Percentiles rank a stretch among this genome's conserved stretches.
Conservation (phyloP, 305 asterid species). For the Plantago rigida region DNA sequence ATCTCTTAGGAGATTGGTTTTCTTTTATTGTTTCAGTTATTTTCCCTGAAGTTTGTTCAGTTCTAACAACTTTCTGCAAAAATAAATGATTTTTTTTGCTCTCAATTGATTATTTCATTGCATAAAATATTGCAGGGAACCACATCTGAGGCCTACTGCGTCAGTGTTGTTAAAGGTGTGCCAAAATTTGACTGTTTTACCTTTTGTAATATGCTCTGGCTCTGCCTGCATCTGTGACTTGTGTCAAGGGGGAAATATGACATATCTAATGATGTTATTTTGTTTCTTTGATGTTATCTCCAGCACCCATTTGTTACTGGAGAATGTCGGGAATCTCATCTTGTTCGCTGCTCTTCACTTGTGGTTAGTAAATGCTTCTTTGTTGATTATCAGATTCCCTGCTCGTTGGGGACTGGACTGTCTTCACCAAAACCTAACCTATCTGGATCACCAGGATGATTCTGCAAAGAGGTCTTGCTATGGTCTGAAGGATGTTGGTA, state of each 20-base stretch:
- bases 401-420: conserved; percentile 4
- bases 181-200: conserved; percentile 8
- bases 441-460: conserved; percentile 37
- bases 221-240: neutral
- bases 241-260: too few species aligned
- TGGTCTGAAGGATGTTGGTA: conserved; percentile 55
- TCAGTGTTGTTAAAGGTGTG: conserved; percentile 52
- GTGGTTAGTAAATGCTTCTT: conserved; percentile 43
- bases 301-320: conserved; percentile 97
- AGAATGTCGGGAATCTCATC: conserved; percentile 29
- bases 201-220: neutral
- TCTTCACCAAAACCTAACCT: conserved; percentile 11
- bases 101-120: neutral
- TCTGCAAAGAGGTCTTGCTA: conserved; percentile 45
- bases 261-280: neutral
- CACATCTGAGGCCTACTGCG: conserved; percentile 44
- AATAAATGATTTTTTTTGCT: neutral
- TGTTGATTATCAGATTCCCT: conserved; percentile 7
- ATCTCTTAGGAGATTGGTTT: neutral
- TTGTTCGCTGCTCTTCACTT: conserved; percentile 40
- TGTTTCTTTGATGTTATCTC: conserved; percentile 24
- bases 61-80: too few species aligned
- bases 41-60: neutral
- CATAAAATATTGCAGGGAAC: conserved; percentile 38
- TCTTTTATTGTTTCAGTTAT: neutral